Evolutionary conservation across 192 early-diverging fungal genomes (phyloP).

Genomic region (Allomyces macrogynus): DNA sequence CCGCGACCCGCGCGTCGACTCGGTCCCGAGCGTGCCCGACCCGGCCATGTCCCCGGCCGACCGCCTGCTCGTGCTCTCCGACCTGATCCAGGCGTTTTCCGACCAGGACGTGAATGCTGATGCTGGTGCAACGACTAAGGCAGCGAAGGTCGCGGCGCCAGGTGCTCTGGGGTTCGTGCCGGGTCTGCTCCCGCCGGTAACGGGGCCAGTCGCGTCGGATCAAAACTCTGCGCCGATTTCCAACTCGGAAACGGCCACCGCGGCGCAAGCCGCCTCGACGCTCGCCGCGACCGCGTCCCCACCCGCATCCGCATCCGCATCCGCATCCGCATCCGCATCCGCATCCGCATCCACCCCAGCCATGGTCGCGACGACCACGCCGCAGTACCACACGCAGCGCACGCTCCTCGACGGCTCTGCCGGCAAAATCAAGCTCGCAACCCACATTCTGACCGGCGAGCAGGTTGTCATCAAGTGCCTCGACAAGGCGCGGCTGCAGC

Average conservation of each 20-base stretch:
- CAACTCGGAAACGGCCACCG: not conserved
- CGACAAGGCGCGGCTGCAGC: constrained; percentile 19
- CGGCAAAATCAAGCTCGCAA: constrained; percentile 17
- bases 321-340: not conserved
- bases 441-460: constrained; percentile 25
- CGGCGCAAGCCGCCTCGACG: not conserved
- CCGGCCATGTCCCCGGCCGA: not conserved
- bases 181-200: not conserved
- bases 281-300: not conserved
- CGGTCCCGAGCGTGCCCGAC: not conserved
- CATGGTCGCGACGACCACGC: not conserved
- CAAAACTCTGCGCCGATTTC: too few relatives aligned
- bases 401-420: not conserved
- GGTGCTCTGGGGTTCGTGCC: not conserved
- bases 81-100: not conserved
- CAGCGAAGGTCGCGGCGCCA: not conserved
- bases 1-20: not conserved
- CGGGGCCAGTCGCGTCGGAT: not conserved
- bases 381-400: not conserved
- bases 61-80: not conserved
- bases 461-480: constrained; percentile 33
- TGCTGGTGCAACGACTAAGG: not conserved
- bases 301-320: not conserved
- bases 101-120: not conserved
- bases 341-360: not conserved